Percentiles rank a stretch among this genome's conserved stretches.
These are phyloP conservation scores for Rubus idaeus DNA, from an alignment of 306 rosid genomes.

Conservation along the genomic window DNA sequence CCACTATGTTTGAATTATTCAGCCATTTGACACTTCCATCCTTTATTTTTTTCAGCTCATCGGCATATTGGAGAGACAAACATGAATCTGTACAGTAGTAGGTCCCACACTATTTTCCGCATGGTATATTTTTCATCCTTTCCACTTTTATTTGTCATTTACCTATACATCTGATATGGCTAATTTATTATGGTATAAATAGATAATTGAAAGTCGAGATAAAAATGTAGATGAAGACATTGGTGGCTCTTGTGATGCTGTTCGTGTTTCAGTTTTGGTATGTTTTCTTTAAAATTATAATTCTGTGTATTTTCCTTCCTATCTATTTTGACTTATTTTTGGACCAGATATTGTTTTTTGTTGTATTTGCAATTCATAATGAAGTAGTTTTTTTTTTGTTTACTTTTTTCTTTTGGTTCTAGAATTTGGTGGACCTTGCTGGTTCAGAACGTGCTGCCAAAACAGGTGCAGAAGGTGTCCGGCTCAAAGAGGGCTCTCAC, in stretches of 20 bases:
- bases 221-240: constrained; percentile 63
- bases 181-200: background rate
- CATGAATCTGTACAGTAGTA: constrained; percentile 90
- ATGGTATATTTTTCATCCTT: constrained; percentile 57
- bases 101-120: constrained; percentile 97
- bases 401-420: constrained; percentile 21
- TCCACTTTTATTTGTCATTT: constrained; percentile 7
- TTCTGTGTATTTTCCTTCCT: background rate
- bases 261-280: constrained; percentile 94
- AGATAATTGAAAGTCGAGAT: constrained; percentile 94
- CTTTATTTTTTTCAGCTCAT: constrained; percentile 63
- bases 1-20: constrained; percentile 3
- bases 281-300: constrained; percentile 24
- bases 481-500: constrained; percentile 96
- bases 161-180: constrained; percentile 18
- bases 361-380: background rate
- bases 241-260: constrained; percentile 75
- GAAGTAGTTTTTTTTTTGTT: constrained; percentile 9
- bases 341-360: background rate
- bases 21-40: constrained; percentile 7
- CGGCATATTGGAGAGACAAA: constrained; percentile 98
- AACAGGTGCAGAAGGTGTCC: constrained; percentile 96
- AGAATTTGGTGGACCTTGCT: constrained; percentile 99
- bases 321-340: background rate
- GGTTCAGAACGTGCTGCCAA: constrained; percentile 99